Evolutionary conservation across 257 asterid species (phyloP).

Genomic region (Oldenlandia corymbosa): DNA sequence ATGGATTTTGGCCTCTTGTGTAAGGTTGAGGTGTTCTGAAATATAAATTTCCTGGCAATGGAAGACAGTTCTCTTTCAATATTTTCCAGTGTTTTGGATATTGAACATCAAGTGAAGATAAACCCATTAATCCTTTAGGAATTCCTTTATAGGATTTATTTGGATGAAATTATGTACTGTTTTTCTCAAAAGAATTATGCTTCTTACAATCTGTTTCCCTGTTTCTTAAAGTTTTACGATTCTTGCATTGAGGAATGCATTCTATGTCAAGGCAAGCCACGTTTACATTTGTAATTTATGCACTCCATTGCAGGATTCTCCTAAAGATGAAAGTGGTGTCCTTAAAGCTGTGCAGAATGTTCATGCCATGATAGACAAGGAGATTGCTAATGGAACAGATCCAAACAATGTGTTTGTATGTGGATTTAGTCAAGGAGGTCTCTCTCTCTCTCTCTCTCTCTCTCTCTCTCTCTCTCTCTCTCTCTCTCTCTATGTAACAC

Average conservation of each 20-base stretch:
- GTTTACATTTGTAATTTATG: background rate
- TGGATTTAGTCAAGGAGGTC: conserved; percentile 99
- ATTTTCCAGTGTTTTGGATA: background rate
- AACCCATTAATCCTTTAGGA: background rate
- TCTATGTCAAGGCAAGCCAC: background rate
- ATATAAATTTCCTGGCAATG: background rate
- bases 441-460: conserved; percentile 12
- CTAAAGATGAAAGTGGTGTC: conserved; percentile 59
- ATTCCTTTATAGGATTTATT: background rate
- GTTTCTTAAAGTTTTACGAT: background rate
- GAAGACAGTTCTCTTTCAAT: background rate
- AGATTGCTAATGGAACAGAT: conserved; percentile 66
- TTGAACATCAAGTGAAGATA: background rate
- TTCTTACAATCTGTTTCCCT: background rate
- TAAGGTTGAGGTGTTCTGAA: no score
- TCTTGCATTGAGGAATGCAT: conserved; percentile 4
- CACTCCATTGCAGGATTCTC: conserved; percentile 54
- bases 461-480: background rate
- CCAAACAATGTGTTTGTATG: conserved; percentile 73
- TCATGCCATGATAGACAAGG: conserved; percentile 79
- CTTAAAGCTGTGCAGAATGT: conserved; percentile 78
- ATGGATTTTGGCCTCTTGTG: background rate
- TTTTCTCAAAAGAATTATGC: background rate
- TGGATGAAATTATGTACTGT: background rate
- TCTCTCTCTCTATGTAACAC: no score